These are phyloP conservation scores for Maudiozyma turicensis DNA, from an alignment of 805 yeast genomes.

Conservation along the genomic window DNA sequence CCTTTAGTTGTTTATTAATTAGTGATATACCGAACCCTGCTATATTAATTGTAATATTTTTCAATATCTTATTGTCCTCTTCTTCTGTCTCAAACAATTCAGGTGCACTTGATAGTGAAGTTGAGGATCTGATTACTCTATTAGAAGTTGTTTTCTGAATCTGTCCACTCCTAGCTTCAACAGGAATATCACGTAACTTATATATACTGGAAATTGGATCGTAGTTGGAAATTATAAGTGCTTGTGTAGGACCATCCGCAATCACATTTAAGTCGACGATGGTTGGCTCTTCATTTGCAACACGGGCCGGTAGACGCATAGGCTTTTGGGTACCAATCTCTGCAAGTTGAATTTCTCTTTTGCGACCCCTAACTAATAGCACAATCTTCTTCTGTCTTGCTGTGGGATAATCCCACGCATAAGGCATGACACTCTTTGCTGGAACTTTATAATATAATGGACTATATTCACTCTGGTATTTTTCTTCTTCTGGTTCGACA, in stretches of 20 bases:
- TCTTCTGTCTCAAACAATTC: conserved; percentile 46
- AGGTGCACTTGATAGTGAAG: conserved; percentile 26
- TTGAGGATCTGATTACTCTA: neutral
- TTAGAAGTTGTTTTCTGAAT: conserved; percentile 7
- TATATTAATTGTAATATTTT: conserved; percentile 47
- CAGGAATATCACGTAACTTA: conserved; percentile 33
- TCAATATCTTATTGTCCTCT: conserved; percentile 28
- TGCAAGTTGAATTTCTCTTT: conserved; percentile 72
- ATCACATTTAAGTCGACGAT: conserved; percentile 84
- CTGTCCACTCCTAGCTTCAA: conserved; percentile 6
- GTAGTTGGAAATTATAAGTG: conserved; percentile 73
- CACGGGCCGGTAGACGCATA: conserved; percentile 54
- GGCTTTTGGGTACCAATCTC: conserved; percentile 91
- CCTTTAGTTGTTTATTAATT: conserved; percentile 61
- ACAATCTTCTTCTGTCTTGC: conserved; percentile 75
- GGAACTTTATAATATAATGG: conserved; percentile 80
- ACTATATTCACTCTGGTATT: conserved; percentile 47
- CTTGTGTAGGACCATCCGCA: conserved; percentile 93
- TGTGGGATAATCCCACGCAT: conserved; percentile 95
- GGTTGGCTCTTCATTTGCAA: conserved; percentile 30
- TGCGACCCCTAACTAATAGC: conserved; percentile 60
- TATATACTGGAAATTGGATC: conserved; percentile 72
- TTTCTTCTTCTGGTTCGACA: conserved; percentile 58
- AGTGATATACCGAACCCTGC: conserved; percentile 86
- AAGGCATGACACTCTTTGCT: conserved; percentile 90